Percentiles rank a stretch among this genome's conserved stretches.
phyloP scores from a whole-genome alignment of 1,139 yeast genomes.

The Starmera stellimalicola region DNA sequence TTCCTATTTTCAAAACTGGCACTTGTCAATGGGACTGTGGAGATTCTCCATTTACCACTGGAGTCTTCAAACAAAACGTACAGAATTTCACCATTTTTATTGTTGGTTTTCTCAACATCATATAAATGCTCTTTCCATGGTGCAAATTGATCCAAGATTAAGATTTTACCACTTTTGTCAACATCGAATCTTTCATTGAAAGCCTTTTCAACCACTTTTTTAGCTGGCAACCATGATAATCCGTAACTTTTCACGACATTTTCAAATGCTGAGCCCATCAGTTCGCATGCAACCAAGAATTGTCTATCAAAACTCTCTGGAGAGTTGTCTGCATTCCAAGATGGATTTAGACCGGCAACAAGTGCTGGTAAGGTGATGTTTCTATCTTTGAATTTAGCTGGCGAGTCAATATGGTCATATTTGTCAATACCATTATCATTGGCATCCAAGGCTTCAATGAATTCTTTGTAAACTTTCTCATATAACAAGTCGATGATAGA shows the following conservation, averaged over 20 bases:
- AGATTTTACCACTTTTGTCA: constrained; percentile 59
- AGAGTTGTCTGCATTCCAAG: constrained; percentile 61
- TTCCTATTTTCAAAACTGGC: constrained; percentile 77
- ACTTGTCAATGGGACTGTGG: constrained; percentile 73
- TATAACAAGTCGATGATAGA: constrained; percentile 52
- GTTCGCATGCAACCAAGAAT: constrained; percentile 61
- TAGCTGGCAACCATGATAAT: constrained; percentile 87
- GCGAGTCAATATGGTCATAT: constrained; percentile 42
- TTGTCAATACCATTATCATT: constrained; percentile 89
- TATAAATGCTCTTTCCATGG: constrained; percentile 96
- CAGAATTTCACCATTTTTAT: constrained; percentile 44
- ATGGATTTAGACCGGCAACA: constrained; percentile 72
- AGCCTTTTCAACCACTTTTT: constrained; percentile 63
- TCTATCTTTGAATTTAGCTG: constrained; percentile 42
- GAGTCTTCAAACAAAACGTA: constrained; percentile 79
- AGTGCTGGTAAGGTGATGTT: constrained; percentile 73
- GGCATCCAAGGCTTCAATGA: constrained; percentile 89
- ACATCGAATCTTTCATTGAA: constrained; percentile 44
- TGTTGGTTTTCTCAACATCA: constrained; percentile 55
- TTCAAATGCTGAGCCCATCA: constrained; percentile 77
- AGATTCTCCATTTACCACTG: constrained; percentile 73
- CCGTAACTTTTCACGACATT: constrained; percentile 66
- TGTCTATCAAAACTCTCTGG: constrained; percentile 59
- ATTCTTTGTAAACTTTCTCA: constrained; percentile 69
- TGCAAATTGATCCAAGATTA: constrained; percentile 63